phyloP scores from a whole-genome alignment of 2,329 filamentous ascomycete species.

The Neophaeococcomyces mojaviensis region DNA sequence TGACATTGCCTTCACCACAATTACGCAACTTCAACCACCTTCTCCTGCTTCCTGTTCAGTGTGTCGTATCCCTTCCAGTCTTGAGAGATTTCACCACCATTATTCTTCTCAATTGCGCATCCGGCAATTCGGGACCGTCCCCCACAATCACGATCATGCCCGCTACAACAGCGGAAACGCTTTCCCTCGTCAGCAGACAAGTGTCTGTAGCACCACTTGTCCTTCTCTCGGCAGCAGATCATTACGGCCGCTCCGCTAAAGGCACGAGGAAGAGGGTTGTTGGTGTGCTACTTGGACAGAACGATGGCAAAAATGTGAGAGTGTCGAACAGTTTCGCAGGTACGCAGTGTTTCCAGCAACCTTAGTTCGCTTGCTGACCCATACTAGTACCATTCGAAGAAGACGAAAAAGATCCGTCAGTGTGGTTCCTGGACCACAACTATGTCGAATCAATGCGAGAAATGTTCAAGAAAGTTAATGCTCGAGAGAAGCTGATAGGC shows the following conservation, averaged over 20 bases:
- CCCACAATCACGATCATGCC: too few relatives aligned
- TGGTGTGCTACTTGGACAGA: slow-evolving; percentile 88
- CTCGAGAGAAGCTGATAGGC: slow-evolving; percentile 94
- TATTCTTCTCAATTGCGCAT: too few relatives aligned
- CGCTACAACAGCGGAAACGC: slow-evolving; percentile 90
- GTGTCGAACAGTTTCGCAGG: slow-evolving; percentile 99
- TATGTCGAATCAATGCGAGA: slow-evolving; percentile 99
- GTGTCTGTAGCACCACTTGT: slow-evolving; percentile 97
- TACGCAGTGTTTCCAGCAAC: slow-evolving; percentile 38
- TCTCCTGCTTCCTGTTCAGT: too few relatives aligned
- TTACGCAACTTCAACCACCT: too few relatives aligned
- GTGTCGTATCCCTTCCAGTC: too few relatives aligned
- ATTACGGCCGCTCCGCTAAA: slow-evolving; percentile 91
- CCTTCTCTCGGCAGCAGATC: slow-evolving; percentile 94
- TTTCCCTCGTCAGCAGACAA: slow-evolving; percentile 87
- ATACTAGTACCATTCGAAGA: slow-evolving; percentile 87
- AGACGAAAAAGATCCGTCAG: slow-evolving; percentile 95
- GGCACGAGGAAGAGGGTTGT: slow-evolving; percentile 84
- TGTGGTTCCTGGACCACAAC: slow-evolving; percentile 99
- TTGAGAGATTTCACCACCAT: too few relatives aligned
- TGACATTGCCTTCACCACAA: not conserved
- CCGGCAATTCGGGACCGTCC: too few relatives aligned
- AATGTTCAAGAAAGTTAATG: slow-evolving; percentile 99
- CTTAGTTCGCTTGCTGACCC: slow-evolving; percentile 7
- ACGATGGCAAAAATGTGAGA: slow-evolving; percentile 89